Percentiles rank a stretch among this genome's conserved stretches.
Conservation (phyloP, 768 basidiomycete species). For the Scleroderma bovista region DNA sequence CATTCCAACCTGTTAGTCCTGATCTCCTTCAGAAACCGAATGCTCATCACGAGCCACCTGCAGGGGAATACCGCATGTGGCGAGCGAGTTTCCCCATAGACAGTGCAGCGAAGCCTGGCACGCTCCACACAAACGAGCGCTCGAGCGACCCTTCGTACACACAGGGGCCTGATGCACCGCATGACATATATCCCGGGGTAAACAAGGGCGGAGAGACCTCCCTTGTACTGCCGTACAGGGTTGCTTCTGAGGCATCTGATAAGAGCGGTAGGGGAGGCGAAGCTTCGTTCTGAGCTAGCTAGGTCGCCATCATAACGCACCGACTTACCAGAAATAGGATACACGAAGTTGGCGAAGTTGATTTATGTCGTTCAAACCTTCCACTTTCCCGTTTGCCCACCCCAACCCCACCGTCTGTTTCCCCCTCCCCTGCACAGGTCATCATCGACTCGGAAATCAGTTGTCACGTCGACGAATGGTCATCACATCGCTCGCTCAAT, state of each 20-base stretch:
- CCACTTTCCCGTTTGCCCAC: no score
- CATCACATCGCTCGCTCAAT: no score
- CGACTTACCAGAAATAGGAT: neutral
- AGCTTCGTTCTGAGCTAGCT: constrained; percentile 1
- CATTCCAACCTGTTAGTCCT: constrained; percentile 14
- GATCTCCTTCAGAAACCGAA: neutral
- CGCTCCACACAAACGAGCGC: neutral
- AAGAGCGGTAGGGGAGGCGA: constrained; percentile 1
- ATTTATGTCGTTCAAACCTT: no score
- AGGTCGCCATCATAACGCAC: constrained; percentile 7
- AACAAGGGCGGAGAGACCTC: neutral
- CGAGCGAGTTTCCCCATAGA: constrained; percentile 15
- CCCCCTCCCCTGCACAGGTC: no score
- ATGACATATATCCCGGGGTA: neutral
- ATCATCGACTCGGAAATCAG: no score
- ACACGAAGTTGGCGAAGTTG: no score
- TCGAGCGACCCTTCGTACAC: neutral
- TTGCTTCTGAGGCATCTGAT: constrained; percentile 4
- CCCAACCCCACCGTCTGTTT: no score
- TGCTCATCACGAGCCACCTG: neutral
- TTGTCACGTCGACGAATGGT: no score
- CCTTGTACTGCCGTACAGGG: neutral
- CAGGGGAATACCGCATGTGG: constrained; percentile 25
- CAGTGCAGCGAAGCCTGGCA: constrained; percentile 14
- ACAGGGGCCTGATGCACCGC: neutral